Evolutionary conservation across 1,284 basidiomycete species (phyloP).

Genomic region (Microbotryum silenes-acaulis): DNA sequence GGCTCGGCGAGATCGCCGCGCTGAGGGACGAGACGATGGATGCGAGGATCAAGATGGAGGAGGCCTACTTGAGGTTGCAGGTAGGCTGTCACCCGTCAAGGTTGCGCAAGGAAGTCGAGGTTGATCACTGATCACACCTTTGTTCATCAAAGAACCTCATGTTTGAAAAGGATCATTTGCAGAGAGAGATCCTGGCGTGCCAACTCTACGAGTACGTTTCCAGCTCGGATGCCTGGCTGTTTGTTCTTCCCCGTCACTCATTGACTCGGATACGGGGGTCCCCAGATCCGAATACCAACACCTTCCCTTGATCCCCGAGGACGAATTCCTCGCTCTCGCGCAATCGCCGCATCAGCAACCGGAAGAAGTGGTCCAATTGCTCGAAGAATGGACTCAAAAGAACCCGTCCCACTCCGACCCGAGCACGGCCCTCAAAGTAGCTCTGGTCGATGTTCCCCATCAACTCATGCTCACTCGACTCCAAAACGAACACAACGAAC

Average conservation of each 20-base stretch:
- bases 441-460: conserved; percentile 16
- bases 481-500: conserved; percentile 29
- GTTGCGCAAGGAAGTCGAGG: too few species aligned
- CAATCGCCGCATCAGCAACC: conserved; percentile 4
- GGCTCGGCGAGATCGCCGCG: too few species aligned
- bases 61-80: conserved; percentile 26
- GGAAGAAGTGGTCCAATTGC: not conserved
- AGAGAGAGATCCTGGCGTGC: conserved; percentile 32
- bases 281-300: conserved; percentile 33
- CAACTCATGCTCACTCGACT: conserved; percentile 31
- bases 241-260: not conserved
- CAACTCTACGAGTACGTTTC: conserved; percentile 32
- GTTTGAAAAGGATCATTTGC: conserved; percentile 34
- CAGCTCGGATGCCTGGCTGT: not conserved
- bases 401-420: too few species aligned
- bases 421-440: too few species aligned
- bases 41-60: conserved; percentile 30
- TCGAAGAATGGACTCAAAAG: too few species aligned
- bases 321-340: conserved; percentile 17
- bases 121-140: not conserved
- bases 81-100: not conserved
- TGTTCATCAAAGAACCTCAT: conserved; percentile 27
- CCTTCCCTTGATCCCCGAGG: conserved; percentile 23
- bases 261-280: not conserved
- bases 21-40: conserved; percentile 8